phyloP scores from a whole-genome alignment of 306 rosid genomes.

The Arachis stenosperma region DNA sequence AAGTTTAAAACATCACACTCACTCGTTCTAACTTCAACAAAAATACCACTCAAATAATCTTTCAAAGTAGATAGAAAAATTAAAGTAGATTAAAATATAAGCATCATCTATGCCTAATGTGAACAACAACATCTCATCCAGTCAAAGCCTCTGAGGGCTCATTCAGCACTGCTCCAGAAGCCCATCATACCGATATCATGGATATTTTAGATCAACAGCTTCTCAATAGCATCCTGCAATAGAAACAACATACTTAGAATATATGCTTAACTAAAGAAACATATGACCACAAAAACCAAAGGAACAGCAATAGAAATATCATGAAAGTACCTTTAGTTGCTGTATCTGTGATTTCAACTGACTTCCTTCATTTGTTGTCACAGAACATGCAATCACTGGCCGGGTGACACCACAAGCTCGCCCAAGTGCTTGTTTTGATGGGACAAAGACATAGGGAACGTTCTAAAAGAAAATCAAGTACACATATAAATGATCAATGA shows the following conservation, averaged over 20 bases:
- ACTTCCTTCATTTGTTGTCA: constrained; percentile 90
- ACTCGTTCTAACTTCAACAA: constrained; percentile 27
- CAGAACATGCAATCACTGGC: constrained; percentile 89
- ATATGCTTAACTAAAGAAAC: not conserved
- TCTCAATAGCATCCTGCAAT: constrained; percentile 93
- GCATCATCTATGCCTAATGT: constrained; percentile 28
- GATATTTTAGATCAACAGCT: constrained; percentile 70
- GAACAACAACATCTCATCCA: constrained; percentile 61
- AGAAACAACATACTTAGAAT: constrained; percentile 27
- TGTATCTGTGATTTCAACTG: constrained; percentile 87
- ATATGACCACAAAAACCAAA: not conserved
- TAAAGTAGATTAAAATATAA: constrained; percentile 37
- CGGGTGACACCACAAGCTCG: constrained; percentile 94
- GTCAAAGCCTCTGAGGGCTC: constrained; percentile 86
- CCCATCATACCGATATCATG: constrained; percentile 68
- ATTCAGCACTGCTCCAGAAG: constrained; percentile 61
- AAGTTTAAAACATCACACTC: constrained; percentile 33
- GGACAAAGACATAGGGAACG: constrained; percentile 88
- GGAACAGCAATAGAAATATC: not conserved
- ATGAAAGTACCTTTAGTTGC: constrained; percentile 66
- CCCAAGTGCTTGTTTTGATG: constrained; percentile 94
- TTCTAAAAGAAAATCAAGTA: constrained; percentile 51
- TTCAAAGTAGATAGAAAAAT: constrained; percentile 29
- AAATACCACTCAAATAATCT: constrained; percentile 36
- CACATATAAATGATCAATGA: not conserved